phyloP scores from a whole-genome alignment of 176 grass and related monocot species.

The Pharus latifolius region DNA sequence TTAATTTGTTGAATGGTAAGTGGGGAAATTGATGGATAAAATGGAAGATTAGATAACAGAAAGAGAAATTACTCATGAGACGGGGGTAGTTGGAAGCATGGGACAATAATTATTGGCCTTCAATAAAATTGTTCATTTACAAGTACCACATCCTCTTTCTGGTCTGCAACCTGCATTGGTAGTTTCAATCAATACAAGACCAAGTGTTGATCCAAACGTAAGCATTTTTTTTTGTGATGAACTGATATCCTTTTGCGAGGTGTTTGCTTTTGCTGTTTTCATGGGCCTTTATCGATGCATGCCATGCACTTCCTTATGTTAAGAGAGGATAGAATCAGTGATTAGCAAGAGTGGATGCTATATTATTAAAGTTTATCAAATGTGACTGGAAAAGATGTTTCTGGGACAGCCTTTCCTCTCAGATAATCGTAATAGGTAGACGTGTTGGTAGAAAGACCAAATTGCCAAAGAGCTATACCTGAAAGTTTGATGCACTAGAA shows the following conservation, averaged over 20 bases:
- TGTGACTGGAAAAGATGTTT: constrained; percentile 14
- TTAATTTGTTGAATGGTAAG: neutral
- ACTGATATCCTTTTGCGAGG: neutral
- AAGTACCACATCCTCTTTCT: constrained; percentile 1
- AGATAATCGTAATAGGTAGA: neutral
- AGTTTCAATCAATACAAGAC: neutral
- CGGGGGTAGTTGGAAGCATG: constrained; percentile 11
- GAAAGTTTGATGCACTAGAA: too few species aligned
- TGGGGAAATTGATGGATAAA: constrained; percentile 4
- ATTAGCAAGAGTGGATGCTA: neutral
- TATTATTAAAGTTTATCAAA: neutral
- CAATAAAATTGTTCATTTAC: constrained; percentile 1
- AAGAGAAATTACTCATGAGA: constrained; percentile 20
- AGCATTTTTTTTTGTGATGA: neutral
- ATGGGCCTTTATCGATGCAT: neutral
- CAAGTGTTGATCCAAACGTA: neutral
- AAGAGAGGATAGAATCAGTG: neutral
- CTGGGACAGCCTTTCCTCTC: neutral
- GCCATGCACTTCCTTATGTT: neutral
- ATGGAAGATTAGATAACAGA: constrained; percentile 13
- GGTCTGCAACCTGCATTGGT: constrained; percentile 4
- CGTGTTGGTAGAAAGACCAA: neutral
- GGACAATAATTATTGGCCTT: constrained; percentile 18
- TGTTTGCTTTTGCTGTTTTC: neutral
- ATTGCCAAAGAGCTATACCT: neutral